A percentile compares a stretch with the other conserved stretches of the same genome.
phyloP scores from a whole-genome alignment of 495 filamentous ascomycete genomes.

The Annulohypoxylon moriforme region DNA sequence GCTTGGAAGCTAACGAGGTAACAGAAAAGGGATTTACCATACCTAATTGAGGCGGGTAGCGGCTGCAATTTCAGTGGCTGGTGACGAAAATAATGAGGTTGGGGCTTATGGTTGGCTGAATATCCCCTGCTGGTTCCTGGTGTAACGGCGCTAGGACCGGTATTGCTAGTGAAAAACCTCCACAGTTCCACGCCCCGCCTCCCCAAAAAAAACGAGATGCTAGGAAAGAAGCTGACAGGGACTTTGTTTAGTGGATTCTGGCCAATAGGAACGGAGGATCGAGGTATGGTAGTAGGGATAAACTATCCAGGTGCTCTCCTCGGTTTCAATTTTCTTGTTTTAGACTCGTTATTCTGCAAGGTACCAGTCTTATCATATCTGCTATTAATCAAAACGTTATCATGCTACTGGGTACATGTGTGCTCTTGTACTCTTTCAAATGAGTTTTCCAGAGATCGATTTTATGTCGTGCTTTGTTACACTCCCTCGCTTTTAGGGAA shows the following conservation, averaged over 20 bases:
- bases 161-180: slow-evolving; percentile 9
- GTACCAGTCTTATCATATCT: slow-evolving; percentile 16
- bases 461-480: neutral
- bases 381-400: slow-evolving; percentile 6
- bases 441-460: neutral
- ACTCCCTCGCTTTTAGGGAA: slow-evolving; percentile 11
- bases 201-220: slow-evolving; percentile 27
- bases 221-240: slow-evolving; percentile 31
- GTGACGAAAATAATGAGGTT: slow-evolving; percentile 47
- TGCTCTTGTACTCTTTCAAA: neutral
- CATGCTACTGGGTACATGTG: neutral
- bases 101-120: slow-evolving; percentile 40
- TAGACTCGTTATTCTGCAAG: slow-evolving; percentile 10
- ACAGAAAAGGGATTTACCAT: slow-evolving; percentile 10
- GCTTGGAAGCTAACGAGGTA: neutral
- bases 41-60: slow-evolving; percentile 33
- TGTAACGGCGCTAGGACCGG: slow-evolving; percentile 12
- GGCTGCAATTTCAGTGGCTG: slow-evolving; percentile 43
- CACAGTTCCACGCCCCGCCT: slow-evolving; percentile 38
- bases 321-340: slow-evolving; percentile 13
- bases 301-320: slow-evolving; percentile 6
- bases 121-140: slow-evolving; percentile 8
- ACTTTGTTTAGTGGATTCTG: slow-evolving; percentile 42
- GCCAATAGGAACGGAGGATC: slow-evolving; percentile 29
- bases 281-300: slow-evolving; percentile 17